Conservation (phyloP, 768 basidiomycete genomes). For the Podaxis pistillaris region DNA sequence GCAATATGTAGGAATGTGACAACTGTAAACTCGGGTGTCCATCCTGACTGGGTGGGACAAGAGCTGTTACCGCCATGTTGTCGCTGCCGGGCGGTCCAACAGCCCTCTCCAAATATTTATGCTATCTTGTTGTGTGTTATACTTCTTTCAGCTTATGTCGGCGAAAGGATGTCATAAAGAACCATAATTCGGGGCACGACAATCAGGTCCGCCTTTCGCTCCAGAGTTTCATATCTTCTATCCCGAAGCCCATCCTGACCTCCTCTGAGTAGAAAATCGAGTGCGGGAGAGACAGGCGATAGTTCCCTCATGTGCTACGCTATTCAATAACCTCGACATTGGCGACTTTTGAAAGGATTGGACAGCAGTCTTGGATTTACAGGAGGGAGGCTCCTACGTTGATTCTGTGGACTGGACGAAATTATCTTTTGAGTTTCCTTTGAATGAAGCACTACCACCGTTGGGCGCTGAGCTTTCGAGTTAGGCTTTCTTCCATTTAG, state of each 20-base stretch:
- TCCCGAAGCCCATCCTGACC: background rate
- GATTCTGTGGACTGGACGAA: background rate
- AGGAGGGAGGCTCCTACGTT: background rate
- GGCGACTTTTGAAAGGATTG: background rate
- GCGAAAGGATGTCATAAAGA: too few species aligned
- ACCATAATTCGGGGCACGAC: background rate
- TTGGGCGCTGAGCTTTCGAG: too few species aligned
- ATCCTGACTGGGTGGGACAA: background rate
- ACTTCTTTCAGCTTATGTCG: background rate
- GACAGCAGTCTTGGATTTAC: background rate
- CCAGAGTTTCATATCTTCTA: conserved; percentile 1
- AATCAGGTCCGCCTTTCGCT: background rate
- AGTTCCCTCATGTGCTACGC: background rate
- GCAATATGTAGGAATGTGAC: too few species aligned
- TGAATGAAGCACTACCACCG: background rate
- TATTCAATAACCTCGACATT: background rate
- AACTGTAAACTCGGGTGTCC: background rate
- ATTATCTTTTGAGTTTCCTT: conserved; percentile 2
- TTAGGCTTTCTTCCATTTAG: too few species aligned
- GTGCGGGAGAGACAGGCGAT: background rate
- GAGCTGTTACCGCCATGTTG: background rate
- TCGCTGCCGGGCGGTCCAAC: too few species aligned
- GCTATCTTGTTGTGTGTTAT: background rate
- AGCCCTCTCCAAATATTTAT: too few species aligned
- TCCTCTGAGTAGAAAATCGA: background rate